These are phyloP conservation scores for Nigrospora oryzae DNA, from an alignment of 2,329 filamentous ascomycete species.

Conservation along the genomic window DNA sequence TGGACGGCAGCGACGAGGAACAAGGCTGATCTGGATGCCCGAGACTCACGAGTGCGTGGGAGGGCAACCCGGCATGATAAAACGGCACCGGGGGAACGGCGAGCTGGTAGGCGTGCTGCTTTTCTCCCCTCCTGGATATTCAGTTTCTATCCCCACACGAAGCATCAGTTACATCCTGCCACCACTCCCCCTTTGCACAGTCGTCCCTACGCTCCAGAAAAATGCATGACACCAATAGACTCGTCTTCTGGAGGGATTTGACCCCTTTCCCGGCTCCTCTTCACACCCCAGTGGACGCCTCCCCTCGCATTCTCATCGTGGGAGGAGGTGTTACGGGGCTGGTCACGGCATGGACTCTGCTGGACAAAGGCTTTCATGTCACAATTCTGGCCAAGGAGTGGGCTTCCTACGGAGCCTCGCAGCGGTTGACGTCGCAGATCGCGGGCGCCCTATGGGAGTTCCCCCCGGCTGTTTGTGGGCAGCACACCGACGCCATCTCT, in stretches of 20 bases:
- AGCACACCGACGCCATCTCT: conserved; percentile 29
- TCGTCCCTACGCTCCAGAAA: background rate
- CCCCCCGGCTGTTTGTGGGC: conserved; percentile 34
- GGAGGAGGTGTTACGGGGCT: conserved; percentile 23
- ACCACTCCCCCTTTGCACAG: too few species aligned
- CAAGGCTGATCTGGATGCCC: too few species aligned
- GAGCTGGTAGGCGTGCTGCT: too few species aligned
- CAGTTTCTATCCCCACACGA: too few species aligned
- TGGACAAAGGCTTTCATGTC: conserved; percentile 33
- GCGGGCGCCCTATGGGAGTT: conserved; percentile 38
- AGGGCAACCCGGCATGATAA: too few species aligned
- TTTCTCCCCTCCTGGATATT: too few species aligned
- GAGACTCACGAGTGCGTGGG: too few species aligned
- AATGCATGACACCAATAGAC: background rate
- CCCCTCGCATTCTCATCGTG: conserved; percentile 19
- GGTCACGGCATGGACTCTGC: conserved; percentile 29
- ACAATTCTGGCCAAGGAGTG: conserved; percentile 19
- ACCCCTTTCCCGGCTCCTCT: background rate
- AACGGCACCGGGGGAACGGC: too few species aligned
- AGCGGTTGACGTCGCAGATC: conserved; percentile 35
- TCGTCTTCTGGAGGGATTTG: background rate
- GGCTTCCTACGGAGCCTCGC: background rate
- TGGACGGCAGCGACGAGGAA: too few species aligned
- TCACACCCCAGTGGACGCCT: background rate
- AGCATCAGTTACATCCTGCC: too few species aligned